These are phyloP conservation scores for Fusarium sp. DNA, from an alignment of 2,329 filamentous ascomycete species.

Conservation along the genomic window DNA sequence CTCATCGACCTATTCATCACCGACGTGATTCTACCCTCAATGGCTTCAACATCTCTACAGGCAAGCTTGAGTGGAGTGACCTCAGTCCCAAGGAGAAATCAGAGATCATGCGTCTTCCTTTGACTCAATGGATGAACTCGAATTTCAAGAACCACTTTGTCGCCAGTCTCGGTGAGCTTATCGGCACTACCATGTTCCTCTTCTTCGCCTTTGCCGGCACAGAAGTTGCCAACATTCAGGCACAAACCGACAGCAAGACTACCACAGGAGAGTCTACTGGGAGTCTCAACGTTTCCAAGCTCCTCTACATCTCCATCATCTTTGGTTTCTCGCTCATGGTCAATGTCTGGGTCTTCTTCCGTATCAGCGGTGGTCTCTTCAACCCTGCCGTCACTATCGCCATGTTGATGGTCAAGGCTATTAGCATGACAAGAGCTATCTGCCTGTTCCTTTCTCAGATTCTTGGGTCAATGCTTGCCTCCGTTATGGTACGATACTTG, in stretches of 20 bases:
- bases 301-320: slow-evolving; percentile 53
- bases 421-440: slow-evolving; percentile 55
- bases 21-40: slow-evolving; percentile 26
- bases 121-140: slow-evolving; percentile 59
- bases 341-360: slow-evolving; percentile 60
- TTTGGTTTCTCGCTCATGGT: slow-evolving; percentile 57
- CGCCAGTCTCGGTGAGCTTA: slow-evolving; percentile 50
- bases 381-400: slow-evolving; percentile 58
- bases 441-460: slow-evolving; percentile 62
- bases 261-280: slow-evolving; percentile 55
- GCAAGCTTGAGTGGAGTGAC: slow-evolving; percentile 50
- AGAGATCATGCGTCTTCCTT: slow-evolving; percentile 55
- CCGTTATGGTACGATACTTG: slow-evolving; percentile 53
- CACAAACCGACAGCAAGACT: slow-evolving; percentile 46
- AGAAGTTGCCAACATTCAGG: slow-evolving; percentile 52
- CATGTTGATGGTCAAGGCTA: slow-evolving; percentile 59
- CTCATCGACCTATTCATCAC: neutral
- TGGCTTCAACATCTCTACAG: slow-evolving; percentile 27
- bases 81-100: slow-evolving; percentile 52
- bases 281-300: slow-evolving; percentile 54
- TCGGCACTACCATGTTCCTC: slow-evolving; percentile 55
- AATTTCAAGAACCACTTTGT: slow-evolving; percentile 56
- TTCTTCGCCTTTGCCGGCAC: slow-evolving; percentile 56
- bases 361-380: slow-evolving; percentile 53
- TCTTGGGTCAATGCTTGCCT: slow-evolving; percentile 55